Conservation (phyloP, 805 yeast species). For the Metschnikowia cerradonensis region DNA sequence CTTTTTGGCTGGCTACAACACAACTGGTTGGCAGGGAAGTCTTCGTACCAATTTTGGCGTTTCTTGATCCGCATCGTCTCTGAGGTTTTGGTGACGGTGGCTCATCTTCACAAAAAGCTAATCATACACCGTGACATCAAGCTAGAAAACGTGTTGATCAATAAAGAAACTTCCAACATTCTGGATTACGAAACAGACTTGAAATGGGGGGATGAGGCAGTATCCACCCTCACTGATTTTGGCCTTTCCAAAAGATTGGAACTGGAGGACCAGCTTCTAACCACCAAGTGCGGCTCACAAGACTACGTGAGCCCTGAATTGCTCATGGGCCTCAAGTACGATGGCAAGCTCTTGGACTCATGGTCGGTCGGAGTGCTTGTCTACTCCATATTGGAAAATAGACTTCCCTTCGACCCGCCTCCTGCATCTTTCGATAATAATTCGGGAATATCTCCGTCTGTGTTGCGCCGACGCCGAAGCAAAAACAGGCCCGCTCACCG, state of each 20-base stretch:
- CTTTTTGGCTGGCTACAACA: slow-evolving; percentile 55
- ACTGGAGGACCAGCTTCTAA: slow-evolving; percentile 56
- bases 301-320: slow-evolving; percentile 96
- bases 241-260: slow-evolving; percentile 77
- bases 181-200: slow-evolving; percentile 7
- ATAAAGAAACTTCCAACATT: slow-evolving; percentile 14
- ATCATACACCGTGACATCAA: slow-evolving; percentile 91
- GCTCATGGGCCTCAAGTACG: slow-evolving; percentile 83
- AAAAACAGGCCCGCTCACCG: slow-evolving; percentile 71
- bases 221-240: slow-evolving; percentile 75
- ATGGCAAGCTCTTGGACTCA: slow-evolving; percentile 85
- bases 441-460: slow-evolving; percentile 36
- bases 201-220: slow-evolving; percentile 19
- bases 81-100: slow-evolving; percentile 65
- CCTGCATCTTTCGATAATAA: slow-evolving; percentile 42
- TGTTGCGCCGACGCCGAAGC: slow-evolving; percentile 38
- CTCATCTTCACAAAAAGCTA: slow-evolving; percentile 59
- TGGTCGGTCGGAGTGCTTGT: slow-evolving; percentile 96
- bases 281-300: slow-evolving; percentile 93
- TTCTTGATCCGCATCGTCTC: slow-evolving; percentile 61
- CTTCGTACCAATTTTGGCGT: slow-evolving; percentile 33
- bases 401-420: slow-evolving; percentile 89
- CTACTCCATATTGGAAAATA: slow-evolving; percentile 76
- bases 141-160: slow-evolving; percentile 73
- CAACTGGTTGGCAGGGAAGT: slow-evolving; percentile 16